These are phyloP conservation scores for Haematococcus sp. DNA, from an alignment of 139 green algal species.

Conservation along the genomic window DNA sequence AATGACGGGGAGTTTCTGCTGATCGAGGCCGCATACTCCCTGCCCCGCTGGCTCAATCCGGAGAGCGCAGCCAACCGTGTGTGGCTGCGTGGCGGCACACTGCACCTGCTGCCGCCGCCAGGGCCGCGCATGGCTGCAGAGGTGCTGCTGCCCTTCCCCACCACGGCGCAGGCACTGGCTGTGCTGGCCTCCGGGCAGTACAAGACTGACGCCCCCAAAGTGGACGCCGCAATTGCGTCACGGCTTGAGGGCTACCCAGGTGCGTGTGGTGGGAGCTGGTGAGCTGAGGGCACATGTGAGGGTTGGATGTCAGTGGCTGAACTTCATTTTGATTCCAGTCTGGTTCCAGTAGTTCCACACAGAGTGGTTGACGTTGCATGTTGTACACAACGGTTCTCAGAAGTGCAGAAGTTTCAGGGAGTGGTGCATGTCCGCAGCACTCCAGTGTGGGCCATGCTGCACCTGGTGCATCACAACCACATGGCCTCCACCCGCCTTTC, in stretches of 20 bases:
- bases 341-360: too few species aligned
- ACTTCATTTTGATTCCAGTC: too few species aligned
- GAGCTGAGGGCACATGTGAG: background rate
- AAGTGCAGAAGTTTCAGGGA: too few species aligned
- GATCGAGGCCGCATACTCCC: conserved; percentile 84
- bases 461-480: too few species aligned
- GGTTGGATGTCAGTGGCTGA: too few species aligned
- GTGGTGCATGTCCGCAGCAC: too few species aligned
- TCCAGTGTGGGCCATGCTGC: too few species aligned
- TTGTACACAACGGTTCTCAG: too few species aligned
- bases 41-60: conserved; percentile 82
- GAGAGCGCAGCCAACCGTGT: conserved; percentile 67
- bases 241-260: conserved; percentile 38
- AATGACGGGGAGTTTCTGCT: conserved; percentile 96
- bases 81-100: conserved; percentile 60
- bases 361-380: too few species aligned
- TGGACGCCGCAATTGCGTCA: conserved; percentile 10
- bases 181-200: conserved; percentile 31
- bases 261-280: background rate
- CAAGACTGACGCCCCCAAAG: conserved; percentile 5
- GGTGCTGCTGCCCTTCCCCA: conserved; percentile 40
- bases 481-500: too few species aligned
- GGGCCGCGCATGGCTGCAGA: conserved; percentile 4
- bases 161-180: conserved; percentile 36
- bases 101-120: conserved; percentile 73